A percentile compares a stretch with the other conserved stretches of the same genome.
Conservation (phyloP, 805 yeast species). For the Phaffomyces antillensis region DNA sequence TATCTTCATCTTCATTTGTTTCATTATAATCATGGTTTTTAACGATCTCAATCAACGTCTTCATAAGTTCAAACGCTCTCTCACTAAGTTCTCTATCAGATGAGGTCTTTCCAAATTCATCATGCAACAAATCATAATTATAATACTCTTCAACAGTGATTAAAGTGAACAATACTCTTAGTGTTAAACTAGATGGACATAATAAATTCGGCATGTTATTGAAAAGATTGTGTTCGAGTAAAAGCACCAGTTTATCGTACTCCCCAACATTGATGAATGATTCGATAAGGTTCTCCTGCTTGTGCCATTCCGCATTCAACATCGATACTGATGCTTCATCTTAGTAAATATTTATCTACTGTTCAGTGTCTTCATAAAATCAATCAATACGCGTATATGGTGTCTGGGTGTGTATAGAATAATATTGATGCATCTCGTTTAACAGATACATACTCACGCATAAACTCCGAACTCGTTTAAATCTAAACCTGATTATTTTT, state of each 20-base stretch:
- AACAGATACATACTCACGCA: no score
- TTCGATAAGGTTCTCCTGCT: conserved; percentile 14
- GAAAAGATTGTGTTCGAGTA: conserved; percentile 25
- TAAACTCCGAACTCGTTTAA: no score
- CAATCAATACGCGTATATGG: no score
- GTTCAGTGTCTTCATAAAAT: no score
- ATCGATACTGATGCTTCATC: not conserved
- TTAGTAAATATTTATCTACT: no score
- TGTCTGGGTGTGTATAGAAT: no score
- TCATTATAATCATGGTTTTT: conserved; percentile 2
- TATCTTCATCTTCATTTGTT: not conserved
- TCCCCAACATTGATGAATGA: conserved; percentile 23
- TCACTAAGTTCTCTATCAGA: conserved; percentile 25
- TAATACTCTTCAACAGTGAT: conserved; percentile 26
- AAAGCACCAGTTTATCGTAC: conserved; percentile 30
- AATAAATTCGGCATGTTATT: conserved; percentile 19
- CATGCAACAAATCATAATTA: conserved; percentile 17
- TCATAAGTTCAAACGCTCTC: conserved; percentile 28
- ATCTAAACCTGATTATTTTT: no score
- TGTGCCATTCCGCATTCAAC: not conserved
- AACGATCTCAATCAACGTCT: conserved; percentile 12
- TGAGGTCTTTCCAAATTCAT: conserved; percentile 20
- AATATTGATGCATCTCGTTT: no score
- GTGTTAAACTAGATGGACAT: conserved; percentile 28
- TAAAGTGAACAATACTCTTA: conserved; percentile 30